These are phyloP conservation scores for Hypoxylon sp. DNA, from an alignment of 2,329 filamentous ascomycete species.

Conservation along the genomic window DNA sequence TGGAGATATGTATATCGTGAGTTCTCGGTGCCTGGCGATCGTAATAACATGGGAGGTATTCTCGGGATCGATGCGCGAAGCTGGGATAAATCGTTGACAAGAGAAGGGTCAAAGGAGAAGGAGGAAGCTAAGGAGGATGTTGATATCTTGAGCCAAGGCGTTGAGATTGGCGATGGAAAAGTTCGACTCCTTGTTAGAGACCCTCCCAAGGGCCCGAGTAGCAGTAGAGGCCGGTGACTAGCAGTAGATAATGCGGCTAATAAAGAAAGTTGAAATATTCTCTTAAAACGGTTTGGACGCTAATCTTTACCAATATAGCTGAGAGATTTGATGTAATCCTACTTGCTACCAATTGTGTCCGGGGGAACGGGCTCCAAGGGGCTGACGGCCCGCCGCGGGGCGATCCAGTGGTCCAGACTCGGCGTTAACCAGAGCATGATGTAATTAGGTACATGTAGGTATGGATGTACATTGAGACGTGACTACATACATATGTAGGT, in stretches of 20 bases:
- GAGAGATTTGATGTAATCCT: conserved; percentile 13
- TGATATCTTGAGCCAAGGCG: conserved; percentile 75
- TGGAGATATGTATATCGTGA: conserved; percentile 97
- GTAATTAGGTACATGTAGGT: conserved; percentile 24
- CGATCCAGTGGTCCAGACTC: conserved; percentile 8
- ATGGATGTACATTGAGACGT: background rate
- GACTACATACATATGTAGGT: too few species aligned
- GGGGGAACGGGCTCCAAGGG: conserved; percentile 1
- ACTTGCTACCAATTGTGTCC: background rate
- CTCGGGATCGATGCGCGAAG: conserved; percentile 77
- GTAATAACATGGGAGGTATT: conserved; percentile 84
- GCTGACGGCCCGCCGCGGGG: conserved; percentile 19
- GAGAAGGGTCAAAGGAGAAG: conserved; percentile 61
- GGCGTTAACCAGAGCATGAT: conserved; percentile 33
- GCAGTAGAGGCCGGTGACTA: conserved; percentile 60
- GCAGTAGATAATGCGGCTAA: conserved; percentile 44
- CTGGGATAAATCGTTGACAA: conserved; percentile 73
- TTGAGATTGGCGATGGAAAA: conserved; percentile 77
- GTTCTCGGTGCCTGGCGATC: conserved; percentile 95
- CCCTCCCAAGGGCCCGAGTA: conserved; percentile 70
- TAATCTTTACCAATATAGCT: conserved; percentile 9
- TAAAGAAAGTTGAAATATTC: conserved; percentile 44
- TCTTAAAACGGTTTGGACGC: conserved; percentile 19
- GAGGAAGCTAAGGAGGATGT: conserved; percentile 60
- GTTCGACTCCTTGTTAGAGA: conserved; percentile 75